Percentiles rank a stretch among this genome's conserved stretches.
phyloP scores from a whole-genome alignment of 75 land plant genomes.

The Adiantum capillusveneris region DNA sequence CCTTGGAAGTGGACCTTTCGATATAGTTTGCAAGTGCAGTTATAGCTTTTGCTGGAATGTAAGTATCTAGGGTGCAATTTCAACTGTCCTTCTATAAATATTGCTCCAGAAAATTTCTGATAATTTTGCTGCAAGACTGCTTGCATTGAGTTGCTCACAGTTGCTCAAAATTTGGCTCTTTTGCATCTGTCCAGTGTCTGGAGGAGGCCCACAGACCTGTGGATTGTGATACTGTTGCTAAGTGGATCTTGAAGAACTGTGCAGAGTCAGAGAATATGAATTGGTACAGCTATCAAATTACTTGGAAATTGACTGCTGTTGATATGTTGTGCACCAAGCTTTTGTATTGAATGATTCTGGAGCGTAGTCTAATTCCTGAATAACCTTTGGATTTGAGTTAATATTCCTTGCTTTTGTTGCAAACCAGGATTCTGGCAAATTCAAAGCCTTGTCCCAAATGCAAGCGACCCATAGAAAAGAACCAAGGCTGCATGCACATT shows the following conservation, averaged over 20 bases:
- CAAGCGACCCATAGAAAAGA: constrained; percentile 94
- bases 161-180: too few relatives aligned
- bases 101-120: too few relatives aligned
- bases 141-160: too few relatives aligned
- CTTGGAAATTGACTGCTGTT: too few relatives aligned
- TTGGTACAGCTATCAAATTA: constrained; percentile 42
- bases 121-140: too few relatives aligned
- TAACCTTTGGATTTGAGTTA: too few relatives aligned
- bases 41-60: constrained; percentile 94
- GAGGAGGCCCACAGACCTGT: constrained; percentile 97
- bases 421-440: constrained; percentile 82
- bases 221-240: constrained; percentile 81
- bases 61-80: constrained; percentile 12
- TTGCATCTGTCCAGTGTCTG: constrained; percentile 72
- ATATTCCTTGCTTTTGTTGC: too few relatives aligned
- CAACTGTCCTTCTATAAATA: too few relatives aligned
- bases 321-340: too few relatives aligned
- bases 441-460: constrained; percentile 98
- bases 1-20: constrained; percentile 60
- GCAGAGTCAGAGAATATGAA: constrained; percentile 57
- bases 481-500: constrained; percentile 96
- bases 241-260: constrained; percentile 89
- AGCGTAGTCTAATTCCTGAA: too few relatives aligned
- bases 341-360: too few relatives aligned
- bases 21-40: constrained; percentile 69